These are phyloP conservation scores for Phytopythium montanum DNA, from an alignment of 352 stramenopile genomes.

Conservation along the genomic window DNA sequence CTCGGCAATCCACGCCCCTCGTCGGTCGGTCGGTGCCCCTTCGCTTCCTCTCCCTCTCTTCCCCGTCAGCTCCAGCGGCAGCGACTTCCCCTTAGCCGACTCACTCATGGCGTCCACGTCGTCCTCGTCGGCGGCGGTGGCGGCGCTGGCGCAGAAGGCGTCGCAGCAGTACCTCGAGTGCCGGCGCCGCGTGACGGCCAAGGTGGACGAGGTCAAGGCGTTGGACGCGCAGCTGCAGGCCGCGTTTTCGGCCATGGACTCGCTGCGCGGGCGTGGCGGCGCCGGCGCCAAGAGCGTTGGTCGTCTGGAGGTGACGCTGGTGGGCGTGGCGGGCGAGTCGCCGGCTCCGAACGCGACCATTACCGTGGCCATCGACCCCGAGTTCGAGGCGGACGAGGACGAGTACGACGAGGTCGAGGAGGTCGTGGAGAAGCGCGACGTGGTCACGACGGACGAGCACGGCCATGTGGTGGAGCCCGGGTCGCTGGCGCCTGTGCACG, in stretches of 20 bases:
- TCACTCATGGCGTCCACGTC: conserved; percentile 39
- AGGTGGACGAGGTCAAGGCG: conserved; percentile 74
- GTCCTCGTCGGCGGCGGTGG: conserved; percentile 40
- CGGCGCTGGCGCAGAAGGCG: conserved; percentile 68
- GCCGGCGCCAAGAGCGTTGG: conserved; percentile 64
- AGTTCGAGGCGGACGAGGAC: conserved; percentile 63
- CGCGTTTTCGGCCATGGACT: conserved; percentile 69
- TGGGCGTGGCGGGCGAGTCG: conserved; percentile 49
- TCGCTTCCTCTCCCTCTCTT: too few species aligned
- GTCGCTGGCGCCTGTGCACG: conserved; percentile 23
- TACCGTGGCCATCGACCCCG: conserved; percentile 64
- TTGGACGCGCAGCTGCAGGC: conserved; percentile 70
- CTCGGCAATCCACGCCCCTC: too few species aligned
- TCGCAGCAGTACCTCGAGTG: conserved; percentile 83
- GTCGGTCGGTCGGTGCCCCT: too few species aligned
- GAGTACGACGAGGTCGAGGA: conserved; percentile 50
- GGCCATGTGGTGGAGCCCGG: conserved; percentile 43
- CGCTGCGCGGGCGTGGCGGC: conserved; percentile 31
- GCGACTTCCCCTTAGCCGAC: neutral
- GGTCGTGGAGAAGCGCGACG: conserved; percentile 50
- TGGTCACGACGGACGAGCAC: conserved; percentile 43
- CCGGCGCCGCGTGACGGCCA: conserved; percentile 69
- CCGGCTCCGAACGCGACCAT: conserved; percentile 54
- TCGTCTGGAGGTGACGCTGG: conserved; percentile 58
- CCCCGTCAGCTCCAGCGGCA: too few species aligned